These are phyloP conservation scores for Acanthamoeba culbertsoni DNA, from an alignment of 208 protist species.

Conservation along the genomic window DNA sequence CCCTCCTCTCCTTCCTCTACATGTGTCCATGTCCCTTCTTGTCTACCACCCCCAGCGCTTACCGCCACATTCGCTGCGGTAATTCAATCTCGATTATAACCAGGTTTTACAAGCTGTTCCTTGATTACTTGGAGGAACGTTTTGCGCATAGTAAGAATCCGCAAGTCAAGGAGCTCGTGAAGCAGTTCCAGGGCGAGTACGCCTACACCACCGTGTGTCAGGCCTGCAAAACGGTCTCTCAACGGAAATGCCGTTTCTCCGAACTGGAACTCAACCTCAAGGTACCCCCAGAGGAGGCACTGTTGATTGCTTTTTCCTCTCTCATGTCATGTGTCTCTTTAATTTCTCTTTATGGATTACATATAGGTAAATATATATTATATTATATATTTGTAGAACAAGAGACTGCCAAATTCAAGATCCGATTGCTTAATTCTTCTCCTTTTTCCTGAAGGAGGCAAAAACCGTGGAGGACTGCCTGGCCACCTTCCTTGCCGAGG, in stretches of 20 bases:
- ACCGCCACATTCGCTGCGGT: too few relatives aligned
- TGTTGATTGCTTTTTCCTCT: neutral
- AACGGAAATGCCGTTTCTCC: conserved; percentile 24
- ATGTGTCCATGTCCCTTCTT: neutral
- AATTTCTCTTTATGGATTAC: neutral
- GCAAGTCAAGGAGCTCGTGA: neutral
- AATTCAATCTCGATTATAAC: too few relatives aligned
- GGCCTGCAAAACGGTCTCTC: conserved; percentile 32
- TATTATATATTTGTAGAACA: too few relatives aligned
- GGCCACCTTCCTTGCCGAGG: neutral
- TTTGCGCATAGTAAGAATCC: neutral
- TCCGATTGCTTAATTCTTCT: too few relatives aligned
- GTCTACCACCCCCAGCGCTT: neutral
- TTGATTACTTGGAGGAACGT: conserved; percentile 46
- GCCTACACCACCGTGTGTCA: conserved; percentile 60
- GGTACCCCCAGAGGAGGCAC: neutral
- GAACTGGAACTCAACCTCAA: conserved; percentile 60
- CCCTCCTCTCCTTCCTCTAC: neutral
- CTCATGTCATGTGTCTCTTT: neutral
- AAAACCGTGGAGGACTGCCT: conserved; percentile 34
- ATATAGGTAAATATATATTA: neutral
- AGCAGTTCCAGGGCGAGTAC: conserved; percentile 53
- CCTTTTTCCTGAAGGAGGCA: neutral
- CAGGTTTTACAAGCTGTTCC: conserved; percentile 59
- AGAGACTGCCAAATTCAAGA: too few relatives aligned